Percentiles rank a stretch among this genome's conserved stretches.
Evolutionary conservation across 331 rosid genomes (phyloP).

Genomic region (Acacia pycnantha): DNA sequence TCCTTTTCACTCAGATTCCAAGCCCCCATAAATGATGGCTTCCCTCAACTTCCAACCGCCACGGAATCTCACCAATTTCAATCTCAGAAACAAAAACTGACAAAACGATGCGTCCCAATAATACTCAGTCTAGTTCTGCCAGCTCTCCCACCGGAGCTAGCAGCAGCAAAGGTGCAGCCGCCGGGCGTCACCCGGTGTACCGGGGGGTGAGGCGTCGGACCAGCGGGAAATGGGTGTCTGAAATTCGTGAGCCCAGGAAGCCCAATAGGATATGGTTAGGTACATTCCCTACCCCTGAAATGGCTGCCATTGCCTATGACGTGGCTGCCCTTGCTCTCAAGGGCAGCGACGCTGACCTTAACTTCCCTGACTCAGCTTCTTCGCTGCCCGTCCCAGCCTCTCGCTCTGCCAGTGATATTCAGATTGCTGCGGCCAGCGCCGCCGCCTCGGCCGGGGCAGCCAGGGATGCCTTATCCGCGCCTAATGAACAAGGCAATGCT

Average conservation of each 20-base stretch:
- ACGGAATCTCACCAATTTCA: slow-evolving; percentile 21
- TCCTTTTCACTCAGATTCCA: neutral
- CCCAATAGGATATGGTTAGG: slow-evolving; percentile 95
- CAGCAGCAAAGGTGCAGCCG: slow-evolving; percentile 17
- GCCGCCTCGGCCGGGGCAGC: slow-evolving; percentile 70
- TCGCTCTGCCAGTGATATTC: slow-evolving; percentile 72
- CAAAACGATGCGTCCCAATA: slow-evolving; percentile 44
- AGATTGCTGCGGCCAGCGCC: slow-evolving; percentile 74
- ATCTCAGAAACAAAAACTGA: neutral
- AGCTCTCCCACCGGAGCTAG: neutral
- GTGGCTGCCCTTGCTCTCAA: slow-evolving; percentile 90
- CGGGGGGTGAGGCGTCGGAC: slow-evolving; percentile 82
- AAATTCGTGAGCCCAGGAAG: slow-evolving; percentile 82
- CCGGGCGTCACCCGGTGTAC: slow-evolving; percentile 61
- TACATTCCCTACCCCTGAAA: slow-evolving; percentile 82
- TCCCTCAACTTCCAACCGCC: slow-evolving; percentile 35
- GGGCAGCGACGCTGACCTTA: slow-evolving; percentile 67
- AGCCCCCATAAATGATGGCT: slow-evolving; percentile 65
- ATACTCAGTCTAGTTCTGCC: neutral
- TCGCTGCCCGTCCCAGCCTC: slow-evolving; percentile 78
- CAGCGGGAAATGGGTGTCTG: slow-evolving; percentile 94
- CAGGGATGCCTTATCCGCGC: slow-evolving; percentile 32
- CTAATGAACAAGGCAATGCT: neutral
- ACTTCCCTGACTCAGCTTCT: slow-evolving; percentile 82
- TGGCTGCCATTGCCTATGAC: slow-evolving; percentile 94